Percentiles rank a stretch among this genome's conserved stretches.
These are phyloP conservation scores for Babjeviella inositovora DNA, from an alignment of 805 yeast species.

Conservation along the genomic window DNA sequence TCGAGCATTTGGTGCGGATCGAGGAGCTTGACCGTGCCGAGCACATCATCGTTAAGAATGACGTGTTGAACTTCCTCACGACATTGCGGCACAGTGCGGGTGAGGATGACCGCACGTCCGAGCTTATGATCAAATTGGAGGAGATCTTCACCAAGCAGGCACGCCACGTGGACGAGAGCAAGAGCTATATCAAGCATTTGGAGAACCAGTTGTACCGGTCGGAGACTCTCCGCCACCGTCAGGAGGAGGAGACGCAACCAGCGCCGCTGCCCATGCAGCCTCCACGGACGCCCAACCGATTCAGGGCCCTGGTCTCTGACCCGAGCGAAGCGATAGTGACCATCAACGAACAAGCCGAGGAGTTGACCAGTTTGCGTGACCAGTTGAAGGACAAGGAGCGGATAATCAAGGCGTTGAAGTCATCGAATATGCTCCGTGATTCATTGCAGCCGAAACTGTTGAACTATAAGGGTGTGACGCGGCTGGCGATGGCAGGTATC, in stretches of 20 bases:
- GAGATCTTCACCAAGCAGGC: constrained; percentile 27
- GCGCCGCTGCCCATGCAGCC: not conserved
- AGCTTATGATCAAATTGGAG: constrained; percentile 27
- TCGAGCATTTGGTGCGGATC: constrained; percentile 54
- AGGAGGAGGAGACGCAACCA: constrained; percentile 1
- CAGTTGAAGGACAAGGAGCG: constrained; percentile 59
- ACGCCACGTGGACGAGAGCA: constrained; percentile 40
- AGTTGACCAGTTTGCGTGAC: constrained; percentile 46
- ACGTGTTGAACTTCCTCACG: constrained; percentile 41
- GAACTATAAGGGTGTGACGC: no score
- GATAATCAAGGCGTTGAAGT: constrained; percentile 58
- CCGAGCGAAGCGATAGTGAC: constrained; percentile 12
- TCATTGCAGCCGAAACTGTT: no score
- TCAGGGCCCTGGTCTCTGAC: not conserved
- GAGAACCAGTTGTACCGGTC: constrained; percentile 29
- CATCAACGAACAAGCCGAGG: constrained; percentile 48
- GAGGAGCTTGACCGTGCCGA: constrained; percentile 22
- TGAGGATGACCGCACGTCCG: constrained; percentile 15
- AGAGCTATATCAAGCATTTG: constrained; percentile 40
- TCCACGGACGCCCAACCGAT: constrained; percentile 1
- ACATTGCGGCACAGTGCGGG: constrained; percentile 14
- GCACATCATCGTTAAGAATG: constrained; percentile 36
- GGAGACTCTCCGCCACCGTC: constrained; percentile 2
- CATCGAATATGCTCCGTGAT: constrained; percentile 44
- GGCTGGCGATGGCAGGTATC: no score